Conservation (phyloP, 83 land plant species). For the Isoetes engelmannii region DNA sequence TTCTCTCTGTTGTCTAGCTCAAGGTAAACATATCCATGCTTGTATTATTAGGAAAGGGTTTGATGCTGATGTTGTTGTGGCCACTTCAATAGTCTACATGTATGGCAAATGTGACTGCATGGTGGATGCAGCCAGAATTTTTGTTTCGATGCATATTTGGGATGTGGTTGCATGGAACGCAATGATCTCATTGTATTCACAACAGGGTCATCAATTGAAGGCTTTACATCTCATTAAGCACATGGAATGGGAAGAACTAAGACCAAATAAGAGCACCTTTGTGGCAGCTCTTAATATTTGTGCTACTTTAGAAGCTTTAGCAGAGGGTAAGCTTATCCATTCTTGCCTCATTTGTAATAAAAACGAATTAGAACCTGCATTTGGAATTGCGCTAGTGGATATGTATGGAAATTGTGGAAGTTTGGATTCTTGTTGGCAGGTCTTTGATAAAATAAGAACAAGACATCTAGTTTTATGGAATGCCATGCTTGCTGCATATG, state of each 20-base stretch:
- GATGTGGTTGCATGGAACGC: conserved; percentile 1
- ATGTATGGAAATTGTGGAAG: neutral
- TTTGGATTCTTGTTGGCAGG: neutral
- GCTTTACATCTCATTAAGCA: neutral
- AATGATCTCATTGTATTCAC: neutral
- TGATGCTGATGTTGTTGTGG: neutral
- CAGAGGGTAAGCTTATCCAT: too few relatives aligned
- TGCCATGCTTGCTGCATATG: neutral
- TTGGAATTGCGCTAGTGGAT: neutral
- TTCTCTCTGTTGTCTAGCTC: neutral
- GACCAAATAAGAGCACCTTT: too few relatives aligned
- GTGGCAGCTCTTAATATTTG: too few relatives aligned
- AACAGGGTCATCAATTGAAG: neutral
- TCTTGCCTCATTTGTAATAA: too few relatives aligned
- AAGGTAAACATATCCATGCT: neutral
- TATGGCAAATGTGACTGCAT: neutral
- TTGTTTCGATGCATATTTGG: neutral
- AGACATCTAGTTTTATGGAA: neutral
- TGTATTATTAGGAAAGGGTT: neutral
- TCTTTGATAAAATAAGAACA: neutral
- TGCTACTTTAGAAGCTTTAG: too few relatives aligned
- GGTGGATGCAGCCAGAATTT: neutral
- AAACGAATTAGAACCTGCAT: neutral
- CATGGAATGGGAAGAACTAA: neutral
- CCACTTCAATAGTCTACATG: neutral